These are phyloP conservation scores for Microsporum ferrugineum DNA, from an alignment of 2,329 filamentous ascomycete genomes.

Conservation along the genomic window DNA sequence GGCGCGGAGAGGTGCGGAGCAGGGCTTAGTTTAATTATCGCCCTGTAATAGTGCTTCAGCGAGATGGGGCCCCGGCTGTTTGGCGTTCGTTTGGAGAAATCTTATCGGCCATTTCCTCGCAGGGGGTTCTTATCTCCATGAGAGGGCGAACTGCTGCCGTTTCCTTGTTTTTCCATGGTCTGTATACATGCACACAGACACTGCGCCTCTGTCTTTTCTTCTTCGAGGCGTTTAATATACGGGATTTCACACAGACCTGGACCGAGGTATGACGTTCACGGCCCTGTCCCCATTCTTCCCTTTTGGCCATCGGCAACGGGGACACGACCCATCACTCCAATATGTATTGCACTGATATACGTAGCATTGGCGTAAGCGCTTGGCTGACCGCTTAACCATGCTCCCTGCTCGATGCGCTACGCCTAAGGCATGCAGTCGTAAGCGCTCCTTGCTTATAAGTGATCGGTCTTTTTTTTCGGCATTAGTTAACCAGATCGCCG, in stretches of 20 bases:
- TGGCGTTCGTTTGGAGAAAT: slow-evolving; percentile 2
- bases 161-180: background rate
- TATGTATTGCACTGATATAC: background rate
- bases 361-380: background rate
- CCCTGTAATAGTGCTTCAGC: background rate
- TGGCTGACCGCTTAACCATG: background rate
- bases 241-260: background rate
- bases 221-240: background rate
- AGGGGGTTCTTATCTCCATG: background rate
- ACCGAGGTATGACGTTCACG: background rate
- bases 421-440: background rate
- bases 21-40: background rate
- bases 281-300: background rate
- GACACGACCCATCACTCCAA: background rate
- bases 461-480: background rate
- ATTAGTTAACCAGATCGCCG: slow-evolving; percentile 2
- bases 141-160: background rate
- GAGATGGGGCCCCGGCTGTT: background rate
- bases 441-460: background rate
- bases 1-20: background rate
- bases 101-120: background rate
- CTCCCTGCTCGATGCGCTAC: background rate
- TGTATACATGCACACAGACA: background rate
- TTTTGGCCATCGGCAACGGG: background rate
- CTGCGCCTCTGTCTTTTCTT: background rate